Evolutionary conservation across 345 rosid genomes (phyloP), one percentile per base, ranked within the genome.

Genomic region (Pistacia vera): DNA sequence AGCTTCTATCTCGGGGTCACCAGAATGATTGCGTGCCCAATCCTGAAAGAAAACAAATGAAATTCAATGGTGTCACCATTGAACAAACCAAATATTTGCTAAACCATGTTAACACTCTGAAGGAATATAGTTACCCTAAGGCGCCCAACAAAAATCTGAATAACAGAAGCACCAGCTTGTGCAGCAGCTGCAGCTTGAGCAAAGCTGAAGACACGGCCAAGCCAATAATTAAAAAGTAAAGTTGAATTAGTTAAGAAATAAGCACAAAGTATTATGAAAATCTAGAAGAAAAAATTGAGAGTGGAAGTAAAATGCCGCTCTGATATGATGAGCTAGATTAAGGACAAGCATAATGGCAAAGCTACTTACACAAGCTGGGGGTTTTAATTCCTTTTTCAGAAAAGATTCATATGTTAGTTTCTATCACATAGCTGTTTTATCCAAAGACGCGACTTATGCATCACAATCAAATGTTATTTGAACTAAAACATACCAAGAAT

Each of bases 141-240:
- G 61, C 99, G 99, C 63, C 98, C 98, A 20, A 92, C 97, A 79
- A 95, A 93, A 72, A 95, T 90, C 85, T 95, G 99, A 83, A 95
- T 93, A 75, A 95, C 98, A 75, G 99, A 95, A 41, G 97, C 90
- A 64, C 98, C 97, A 55, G 98, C 98, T 88, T 95, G 97, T 58
- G 98, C 97, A 17, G 99, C 98, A 62, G 99, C 97, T 2, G 97
- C 99, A 78, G 99, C 97, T 86, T 90, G 99, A 80, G 97, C 93
- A 86, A 95, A 95, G 87, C 98, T 95, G 88, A 77, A 85, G 77
- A 81, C 72, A 80, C 44, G 52, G 58, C 68, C 30, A 71, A n/a
- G 66, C 59, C 55, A 72, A 69, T 52, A 59, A 56, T 58, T 52
- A 25, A 56, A 16, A 69, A 49, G 44, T 16, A 49, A 38, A 9